A percentile compares a stretch with the other conserved stretches of the same genome.
These are phyloP conservation scores for Stachybotrys echinatus DNA, from an alignment of 2,329 filamentous ascomycete genomes.

Conservation along the genomic window DNA sequence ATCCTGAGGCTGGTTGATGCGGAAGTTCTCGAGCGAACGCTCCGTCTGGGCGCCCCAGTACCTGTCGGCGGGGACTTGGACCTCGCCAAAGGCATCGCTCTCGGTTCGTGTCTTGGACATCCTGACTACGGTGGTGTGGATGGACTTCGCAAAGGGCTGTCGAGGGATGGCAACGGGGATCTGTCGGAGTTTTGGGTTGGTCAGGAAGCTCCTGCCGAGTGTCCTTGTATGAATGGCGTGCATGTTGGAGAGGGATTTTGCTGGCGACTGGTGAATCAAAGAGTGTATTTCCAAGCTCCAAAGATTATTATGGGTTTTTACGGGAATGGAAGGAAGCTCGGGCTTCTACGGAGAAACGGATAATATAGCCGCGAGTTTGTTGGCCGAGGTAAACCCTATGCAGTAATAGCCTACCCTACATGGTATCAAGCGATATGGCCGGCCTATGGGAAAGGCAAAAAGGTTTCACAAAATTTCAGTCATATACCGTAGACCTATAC, in stretches of 20 bases:
- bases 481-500: no score
- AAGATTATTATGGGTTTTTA: no score
- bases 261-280: no score
- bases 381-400: no score
- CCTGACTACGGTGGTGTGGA: conserved; percentile 41
- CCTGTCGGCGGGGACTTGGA: conserved; percentile 85
- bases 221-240: background rate
- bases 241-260: background rate
- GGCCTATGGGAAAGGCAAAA: no score
- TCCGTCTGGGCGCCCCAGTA: conserved; percentile 99
- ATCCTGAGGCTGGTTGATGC: conserved; percentile 98
- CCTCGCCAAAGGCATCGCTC: conserved; percentile 95
- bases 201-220: background rate
- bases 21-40: conserved; percentile 94
- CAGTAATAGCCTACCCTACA: no score
- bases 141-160: conserved; percentile 11
- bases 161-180: background rate
- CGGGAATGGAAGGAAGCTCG: no score
- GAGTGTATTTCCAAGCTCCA: no score
- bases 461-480: no score
- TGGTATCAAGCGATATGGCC: no score
- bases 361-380: no score
- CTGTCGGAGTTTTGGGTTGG: background rate
- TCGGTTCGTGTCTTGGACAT: conserved; percentile 70
- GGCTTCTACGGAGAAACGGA: no score